These are phyloP conservation scores for Graphium sp. DNA, from an alignment of 2,329 filamentous ascomycete species.

Conservation along the genomic window DNA sequence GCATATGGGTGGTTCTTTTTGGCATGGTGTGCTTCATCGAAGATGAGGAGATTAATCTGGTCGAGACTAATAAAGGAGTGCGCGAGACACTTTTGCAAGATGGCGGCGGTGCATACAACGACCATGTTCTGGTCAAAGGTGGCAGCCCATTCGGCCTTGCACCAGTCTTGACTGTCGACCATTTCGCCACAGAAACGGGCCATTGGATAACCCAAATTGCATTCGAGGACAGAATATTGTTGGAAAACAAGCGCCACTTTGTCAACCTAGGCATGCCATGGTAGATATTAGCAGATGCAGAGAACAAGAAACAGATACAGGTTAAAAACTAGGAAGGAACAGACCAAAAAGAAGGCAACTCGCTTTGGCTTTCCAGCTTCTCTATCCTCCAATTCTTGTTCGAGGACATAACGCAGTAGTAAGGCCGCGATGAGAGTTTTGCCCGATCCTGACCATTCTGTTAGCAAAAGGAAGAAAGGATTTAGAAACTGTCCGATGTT, in stretches of 20 bases:
- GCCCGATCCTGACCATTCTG: conserved; percentile 56
- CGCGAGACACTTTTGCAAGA: conserved; percentile 62
- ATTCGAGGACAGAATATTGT: conserved; percentile 65
- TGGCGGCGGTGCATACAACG: conserved; percentile 82
- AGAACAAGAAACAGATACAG: no score
- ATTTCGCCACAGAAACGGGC: conserved; percentile 61
- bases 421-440: conserved; percentile 94
- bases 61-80: conserved; percentile 67
- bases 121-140: conserved; percentile 53
- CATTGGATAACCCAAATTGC: conserved; percentile 64
- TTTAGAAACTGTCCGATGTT: no score
- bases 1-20: conserved; percentile 91
- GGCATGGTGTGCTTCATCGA: conserved; percentile 91
- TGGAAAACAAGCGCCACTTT: conserved; percentile 85
- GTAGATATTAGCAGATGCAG: no score
- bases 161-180: conserved; percentile 20
- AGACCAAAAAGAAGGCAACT: conserved; percentile 70
- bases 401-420: conserved; percentile 59
- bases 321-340: no score
- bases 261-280: conserved; percentile 40
- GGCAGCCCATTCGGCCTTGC: conserved; percentile 30
- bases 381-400: conserved; percentile 60
- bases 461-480: no score
- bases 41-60: conserved; percentile 77
- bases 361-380: conserved; percentile 39